Evolutionary conservation across 176 grass and related monocot species (phyloP).

Genomic region (Ampelocalamus luodianensis): DNA sequence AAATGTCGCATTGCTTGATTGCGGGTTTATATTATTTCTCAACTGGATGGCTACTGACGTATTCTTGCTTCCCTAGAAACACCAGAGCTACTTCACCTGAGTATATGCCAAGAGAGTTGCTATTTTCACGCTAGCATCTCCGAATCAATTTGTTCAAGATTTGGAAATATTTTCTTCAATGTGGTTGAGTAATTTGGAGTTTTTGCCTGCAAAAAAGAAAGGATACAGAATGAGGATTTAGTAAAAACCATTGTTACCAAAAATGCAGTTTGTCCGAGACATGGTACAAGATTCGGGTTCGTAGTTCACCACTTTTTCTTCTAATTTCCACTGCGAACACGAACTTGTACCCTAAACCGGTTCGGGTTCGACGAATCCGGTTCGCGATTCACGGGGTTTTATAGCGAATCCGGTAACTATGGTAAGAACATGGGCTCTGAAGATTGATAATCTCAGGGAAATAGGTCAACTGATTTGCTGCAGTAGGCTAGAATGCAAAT

Average conservation of each 20-base stretch:
- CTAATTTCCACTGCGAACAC: no score
- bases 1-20: not conserved
- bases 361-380: no score
- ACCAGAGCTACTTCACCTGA: not conserved
- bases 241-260: no score
- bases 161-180: slow-evolving; percentile 80
- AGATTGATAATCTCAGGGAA: not conserved
- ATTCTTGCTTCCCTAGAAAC: not conserved
- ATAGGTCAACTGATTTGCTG: not conserved
- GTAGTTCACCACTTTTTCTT: no score
- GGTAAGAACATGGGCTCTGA: not conserved
- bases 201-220: slow-evolving; percentile 65
- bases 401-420: no score
- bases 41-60: not conserved
- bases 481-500: not conserved
- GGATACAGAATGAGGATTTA: not conserved
- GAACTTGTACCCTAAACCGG: no score
- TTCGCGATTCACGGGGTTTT: no score
- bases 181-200: slow-evolving; percentile 53
- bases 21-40: slow-evolving; percentile 10
- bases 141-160: slow-evolving; percentile 90
- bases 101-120: not conserved
- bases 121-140: slow-evolving; percentile 69
- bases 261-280: no score
- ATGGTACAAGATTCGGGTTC: no score